Evolutionary conservation across 2,329 filamentous ascomycete species (phyloP), one percentile per base, ranked within the genome.

Genomic region (Colletotrichum sp.): DNA sequence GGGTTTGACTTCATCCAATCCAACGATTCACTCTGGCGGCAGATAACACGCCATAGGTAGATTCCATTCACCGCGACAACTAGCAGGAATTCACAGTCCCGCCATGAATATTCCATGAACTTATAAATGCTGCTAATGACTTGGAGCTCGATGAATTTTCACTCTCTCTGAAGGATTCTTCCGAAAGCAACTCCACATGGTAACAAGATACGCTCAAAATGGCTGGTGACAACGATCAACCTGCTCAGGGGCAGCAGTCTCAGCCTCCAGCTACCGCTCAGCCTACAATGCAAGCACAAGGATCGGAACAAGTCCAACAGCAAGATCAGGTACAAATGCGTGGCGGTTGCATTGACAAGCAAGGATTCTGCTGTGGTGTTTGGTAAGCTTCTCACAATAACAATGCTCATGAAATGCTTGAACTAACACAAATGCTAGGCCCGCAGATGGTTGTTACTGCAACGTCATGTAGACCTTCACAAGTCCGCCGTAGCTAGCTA

Each of bases 321-420:
- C 43, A 52, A 52, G 10, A 21, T 5, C 43, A 21, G 43, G n/a
- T 52, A 52, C 5, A 21, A 52, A 52, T 52, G n/a, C 43, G 43
- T 7, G 43, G 43, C 43, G 43, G 43, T 2, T 52, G 43, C 6
- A 52, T 52, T 13, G 43, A 52, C 10, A 52, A 52, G 43, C 43
- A 52, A 24, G 43, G 43, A 0, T 52, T 52, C 6, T 52, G 43
- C 43, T 52, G 43, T 13, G 43, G 43, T 12, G 43, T 52, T 52
- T 52, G 43, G 43, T 52, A 2, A 52, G n/a, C 43, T 13, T 52
- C 43, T 21, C 4, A 10, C 9, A 21, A 13, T 6, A 52, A 21
- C 43, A n/a, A 2, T 13, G 0, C 3, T 52, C n/a, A 4, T 21
- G 43, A 21, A 21, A 13, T 52, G 0, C 43, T 21, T 0, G 10